Base-by-base conservation (phyloP, 179 eudicot species). In the Carnegiea gigantea region DNA sequence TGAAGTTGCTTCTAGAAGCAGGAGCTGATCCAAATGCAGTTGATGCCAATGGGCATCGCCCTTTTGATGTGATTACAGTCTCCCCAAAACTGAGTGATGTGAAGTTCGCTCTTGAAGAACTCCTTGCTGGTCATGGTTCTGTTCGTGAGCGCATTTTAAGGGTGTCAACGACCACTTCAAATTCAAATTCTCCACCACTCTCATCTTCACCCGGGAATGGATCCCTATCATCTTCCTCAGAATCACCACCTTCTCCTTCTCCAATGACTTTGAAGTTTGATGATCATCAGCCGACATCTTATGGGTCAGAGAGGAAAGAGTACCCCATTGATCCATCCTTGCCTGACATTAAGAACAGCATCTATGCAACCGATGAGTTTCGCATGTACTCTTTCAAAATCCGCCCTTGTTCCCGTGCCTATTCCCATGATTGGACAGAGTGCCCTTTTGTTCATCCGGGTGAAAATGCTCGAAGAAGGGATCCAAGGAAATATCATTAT, bases 401-500 rank as follows among this genome's bases (percentile, higher is more conserved):
- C 46, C 86, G 93, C 9, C 90, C 95, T 46, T 92, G 95, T 79
- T 92, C 95, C 13, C 91, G 95, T 21, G 95, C 93, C 46, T 92
- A 92, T 65, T 90, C 95, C 17, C 95, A 92, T 78, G 95, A 92
- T 49, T 92, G 95, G 95, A 92, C 95, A 0, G 95, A 92, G 77
- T 92, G 95, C 83, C 95, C 95, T 26, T 92, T 92, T 84, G 92
- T 90, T 71, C 95, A 92, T 77, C 95, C 95, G 0, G 95, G 95
- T 18, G 93, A 92, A 83, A 92, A 92, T 78, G 95, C 95, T 23
- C 81, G 95, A 57, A 90, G 95, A 76, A 79, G 95, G 82, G 95
- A 92, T 78, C 95, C 93, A 0, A 79, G 95, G 79, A 92, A 92
- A 75, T 92, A 84, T 77, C 95, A 92, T 77, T 92, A 92, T 77